These are phyloP conservation scores for Coemansia sp. DNA, from an alignment of 192 early-diverging fungal species.

Conservation along the genomic window DNA sequence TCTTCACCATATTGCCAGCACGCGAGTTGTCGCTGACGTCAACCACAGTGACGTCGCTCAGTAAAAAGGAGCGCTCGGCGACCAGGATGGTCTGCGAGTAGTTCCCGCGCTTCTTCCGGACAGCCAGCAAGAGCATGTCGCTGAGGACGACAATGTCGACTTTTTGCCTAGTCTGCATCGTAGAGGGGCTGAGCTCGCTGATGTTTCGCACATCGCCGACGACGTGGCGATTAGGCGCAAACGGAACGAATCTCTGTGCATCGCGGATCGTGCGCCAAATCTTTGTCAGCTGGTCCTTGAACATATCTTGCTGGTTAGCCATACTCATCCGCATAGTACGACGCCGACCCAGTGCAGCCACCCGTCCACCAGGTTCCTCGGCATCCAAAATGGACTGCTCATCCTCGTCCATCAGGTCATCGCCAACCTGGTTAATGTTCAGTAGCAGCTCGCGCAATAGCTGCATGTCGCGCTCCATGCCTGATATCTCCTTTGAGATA, in stretches of 20 bases:
- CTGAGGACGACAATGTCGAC: slow-evolving; percentile 84
- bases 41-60: slow-evolving; percentile 79
- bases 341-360: slow-evolving; percentile 31
- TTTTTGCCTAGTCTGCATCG: slow-evolving; percentile 71
- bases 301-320: slow-evolving; percentile 58
- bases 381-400: slow-evolving; percentile 31
- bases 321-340: slow-evolving; percentile 58
- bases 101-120: slow-evolving; percentile 75
- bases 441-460: slow-evolving; percentile 61
- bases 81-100: slow-evolving; percentile 70
- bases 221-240: slow-evolving; percentile 70
- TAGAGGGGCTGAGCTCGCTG: slow-evolving; percentile 78
- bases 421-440: slow-evolving; percentile 64
- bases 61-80: slow-evolving; percentile 77
- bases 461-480: slow-evolving; percentile 73
- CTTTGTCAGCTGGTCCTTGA: slow-evolving; percentile 55
- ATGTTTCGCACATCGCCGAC: slow-evolving; percentile 73
- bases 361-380: slow-evolving; percentile 8
- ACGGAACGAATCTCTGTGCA: slow-evolving; percentile 67
- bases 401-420: slow-evolving; percentile 57
- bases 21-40: slow-evolving; percentile 86
- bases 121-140: slow-evolving; percentile 81
- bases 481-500: slow-evolving; percentile 79
- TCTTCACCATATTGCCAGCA: slow-evolving; percentile 77
- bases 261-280: slow-evolving; percentile 54